Base-by-base conservation (phyloP, 352 stramenopile genomes). In the Pelagophyceae sp. region DNA sequence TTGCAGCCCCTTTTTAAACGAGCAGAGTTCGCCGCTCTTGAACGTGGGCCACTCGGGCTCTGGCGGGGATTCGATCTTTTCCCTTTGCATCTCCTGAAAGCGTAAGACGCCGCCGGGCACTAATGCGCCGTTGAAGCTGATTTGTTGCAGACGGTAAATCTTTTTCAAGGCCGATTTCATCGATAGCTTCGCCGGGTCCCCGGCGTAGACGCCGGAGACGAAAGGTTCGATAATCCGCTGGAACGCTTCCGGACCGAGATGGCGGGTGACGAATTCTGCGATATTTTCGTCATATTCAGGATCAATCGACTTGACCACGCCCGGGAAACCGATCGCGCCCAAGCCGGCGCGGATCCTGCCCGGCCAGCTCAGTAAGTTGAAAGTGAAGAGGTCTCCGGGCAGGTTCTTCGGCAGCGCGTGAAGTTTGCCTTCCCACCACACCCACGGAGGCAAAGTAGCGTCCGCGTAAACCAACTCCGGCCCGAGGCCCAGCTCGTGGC, bases 141-240 rank as follows among this genome's bases (percentile, higher is more conserved):
- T 15, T 15, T n/a, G 3, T 33, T 78, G 38, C 6, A 78, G 61
- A 29, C 75, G 50, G 72, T 77, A 61, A 72, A 93, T 90, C 83
- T 94, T 95, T 25, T 84, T 83, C 27, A 95, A 79, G 6, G 90
- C 88, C 35, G 87, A 81, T 58, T 85, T 86, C 85, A 94, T 93
- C 38, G 84, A 83, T 6, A 95, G 79, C 72, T 85, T 89, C 50
- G 86, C 83, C 5, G 90, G 90, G 86, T 95, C 86, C 27, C 90
- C 90, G 38, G 88, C 89, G 80, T 95, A 95, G 0, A 95, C 88
- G 27, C 90, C 90, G 20, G 81, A 89, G 25, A 95, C 87, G 77
- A 95, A 93, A 20, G 90, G 90, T 76, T 95, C 90, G 77, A 95
- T 93, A 35, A 88, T 83, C 58, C 86, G 79, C 40, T 87, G 74